Conservation (phyloP, 1,139 yeast genomes). For the Yamadazyma spencermartinsiae region DNA sequence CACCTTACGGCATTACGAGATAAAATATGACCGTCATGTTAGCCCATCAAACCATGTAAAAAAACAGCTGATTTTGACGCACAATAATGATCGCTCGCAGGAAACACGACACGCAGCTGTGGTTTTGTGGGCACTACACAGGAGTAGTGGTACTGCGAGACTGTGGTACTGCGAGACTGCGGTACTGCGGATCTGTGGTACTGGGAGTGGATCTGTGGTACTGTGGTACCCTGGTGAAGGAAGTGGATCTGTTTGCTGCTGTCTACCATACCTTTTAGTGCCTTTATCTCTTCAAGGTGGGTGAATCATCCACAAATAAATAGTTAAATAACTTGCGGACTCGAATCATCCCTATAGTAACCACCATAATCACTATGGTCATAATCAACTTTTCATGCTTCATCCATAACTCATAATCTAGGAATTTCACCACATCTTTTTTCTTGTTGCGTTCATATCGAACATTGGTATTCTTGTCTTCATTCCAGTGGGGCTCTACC, state of each 20-base stretch:
- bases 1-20: no score
- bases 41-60: no score
- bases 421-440: slow-evolving; percentile 38
- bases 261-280: no score
- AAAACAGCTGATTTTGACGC: slow-evolving; percentile 4
- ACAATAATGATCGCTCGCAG: not conserved
- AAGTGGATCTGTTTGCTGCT: no score
- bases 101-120: not conserved
- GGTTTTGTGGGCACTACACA: no score
- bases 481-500: slow-evolving; percentile 35
- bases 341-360: slow-evolving; percentile 13
- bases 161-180: no score
- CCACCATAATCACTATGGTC: slow-evolving; percentile 21
- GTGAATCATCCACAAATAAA: not conserved
- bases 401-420: slow-evolving; percentile 39
- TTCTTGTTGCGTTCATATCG: slow-evolving; percentile 33
- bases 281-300: not conserved
- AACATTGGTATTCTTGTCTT: slow-evolving; percentile 32
- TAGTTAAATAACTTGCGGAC: slow-evolving; percentile 9
- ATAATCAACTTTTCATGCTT: slow-evolving; percentile 41
- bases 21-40: no score
- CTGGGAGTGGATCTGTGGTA: no score
- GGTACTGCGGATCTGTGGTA: no score
- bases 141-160: no score
- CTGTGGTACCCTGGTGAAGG: no score